These are phyloP conservation scores for Cordia subcordata DNA, from an alignment of 257 asterid species.

Conservation along the genomic window DNA sequence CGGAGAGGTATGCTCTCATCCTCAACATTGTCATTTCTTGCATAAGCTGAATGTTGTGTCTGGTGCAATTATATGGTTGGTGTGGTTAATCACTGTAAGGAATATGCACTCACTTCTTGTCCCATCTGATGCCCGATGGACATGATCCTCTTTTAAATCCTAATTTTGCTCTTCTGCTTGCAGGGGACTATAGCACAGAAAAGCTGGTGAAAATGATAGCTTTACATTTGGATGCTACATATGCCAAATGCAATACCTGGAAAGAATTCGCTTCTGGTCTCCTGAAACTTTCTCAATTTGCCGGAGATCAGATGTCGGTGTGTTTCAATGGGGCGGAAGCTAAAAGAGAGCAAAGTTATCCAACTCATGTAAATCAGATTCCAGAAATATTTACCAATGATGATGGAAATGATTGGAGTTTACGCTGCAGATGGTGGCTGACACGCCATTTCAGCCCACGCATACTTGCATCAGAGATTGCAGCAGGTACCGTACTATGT, in stretches of 20 bases:
- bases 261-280: constrained; percentile 67
- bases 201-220: constrained; percentile 78
- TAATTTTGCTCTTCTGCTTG: constrained; percentile 2
- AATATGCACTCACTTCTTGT: neutral
- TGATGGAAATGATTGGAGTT: constrained; percentile 51
- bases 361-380: constrained; percentile 27
- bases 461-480: constrained; percentile 43
- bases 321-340: constrained; percentile 31
- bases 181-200: constrained; percentile 64
- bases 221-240: constrained; percentile 66
- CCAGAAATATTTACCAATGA: constrained; percentile 49
- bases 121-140: neutral
- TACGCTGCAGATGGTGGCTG: constrained; percentile 88
- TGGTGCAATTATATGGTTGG: no score
- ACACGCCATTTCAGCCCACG: constrained; percentile 56
- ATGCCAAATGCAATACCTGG: constrained; percentile 57
- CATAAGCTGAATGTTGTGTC: neutral
- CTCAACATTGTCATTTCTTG: neutral
- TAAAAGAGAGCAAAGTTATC: constrained; percentile 18
- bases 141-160: constrained; percentile 1
- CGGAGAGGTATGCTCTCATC: constrained; percentile 40
- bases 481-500: constrained; percentile 48
- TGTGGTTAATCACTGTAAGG: no score
- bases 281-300: constrained; percentile 49
- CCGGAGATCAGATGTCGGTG: constrained; percentile 58